Percentiles rank a stretch among this genome's conserved stretches.
These are phyloP conservation scores for Gomphus bonarii DNA, from an alignment of 1,284 basidiomycete species.

Conservation along the genomic window DNA sequence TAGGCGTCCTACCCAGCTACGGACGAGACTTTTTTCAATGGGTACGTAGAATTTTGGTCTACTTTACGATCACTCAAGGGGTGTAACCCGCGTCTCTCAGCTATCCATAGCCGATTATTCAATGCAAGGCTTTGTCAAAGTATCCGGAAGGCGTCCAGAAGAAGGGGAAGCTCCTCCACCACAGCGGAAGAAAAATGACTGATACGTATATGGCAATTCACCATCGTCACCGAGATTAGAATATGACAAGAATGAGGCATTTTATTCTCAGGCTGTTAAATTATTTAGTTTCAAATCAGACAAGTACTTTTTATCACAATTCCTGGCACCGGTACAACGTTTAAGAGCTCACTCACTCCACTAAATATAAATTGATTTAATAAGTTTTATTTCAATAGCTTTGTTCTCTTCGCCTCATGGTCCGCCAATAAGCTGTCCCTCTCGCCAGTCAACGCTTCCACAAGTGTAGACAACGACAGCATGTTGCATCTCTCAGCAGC, in stretches of 20 bases:
- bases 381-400: conserved; percentile 45
- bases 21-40: conserved; percentile 60
- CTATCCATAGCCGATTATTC: conserved; percentile 37
- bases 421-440: conserved; percentile 50
- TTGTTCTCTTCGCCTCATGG: conserved; percentile 50
- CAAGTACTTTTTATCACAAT: too few species aligned
- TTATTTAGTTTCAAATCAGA: neutral
- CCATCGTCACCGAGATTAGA: too few species aligned
- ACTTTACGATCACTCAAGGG: conserved; percentile 15
- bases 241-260: neutral
- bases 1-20: conserved; percentile 59
- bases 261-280: neutral
- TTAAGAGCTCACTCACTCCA: neutral
- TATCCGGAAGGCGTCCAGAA: conserved; percentile 34
- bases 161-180: conserved; percentile 20
- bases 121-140: conserved; percentile 37
- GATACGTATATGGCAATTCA: neutral
- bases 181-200: conserved; percentile 1
- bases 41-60: conserved; percentile 27
- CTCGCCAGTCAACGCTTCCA: conserved; percentile 42
- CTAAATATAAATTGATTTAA: conserved; percentile 19
- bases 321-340: neutral
- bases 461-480: too few species aligned
- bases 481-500: conserved; percentile 25
- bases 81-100: conserved; percentile 16